Base-by-base conservation (phyloP, 176 grass and related monocot species). In the Neostapfia colusana region DNA sequence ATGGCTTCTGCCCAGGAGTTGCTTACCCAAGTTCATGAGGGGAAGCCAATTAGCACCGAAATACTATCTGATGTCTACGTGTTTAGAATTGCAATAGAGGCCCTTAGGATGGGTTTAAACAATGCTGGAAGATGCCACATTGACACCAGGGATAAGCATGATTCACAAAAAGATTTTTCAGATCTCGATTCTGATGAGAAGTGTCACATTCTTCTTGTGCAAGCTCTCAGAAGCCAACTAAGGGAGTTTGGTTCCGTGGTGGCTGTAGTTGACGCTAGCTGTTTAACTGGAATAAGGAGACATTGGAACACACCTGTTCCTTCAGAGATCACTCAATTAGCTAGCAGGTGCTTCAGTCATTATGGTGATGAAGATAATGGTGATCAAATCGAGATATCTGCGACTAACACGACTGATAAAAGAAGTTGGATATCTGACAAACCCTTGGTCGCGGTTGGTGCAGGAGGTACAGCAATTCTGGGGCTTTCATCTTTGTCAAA, bases 81-180 rank as follows among this genome's bases (percentile, higher is more conserved):
- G 54, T 97, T 97, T 78, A 83, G 94, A 79, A 81, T 91, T 71
- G 91, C 94, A 65, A 89, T 97, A 77, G 94, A 97, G 74, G 79
- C 88, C 73, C 76, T 97, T 64, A 88, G 94, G 64, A 83, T 93
- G 66, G 91, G 91, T 72, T 86, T 97, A 76, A 89, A 86, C 43
- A 82, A 41, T 82, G 84, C 92, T 58, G 89, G 86, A 70, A 88
- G 86, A 72, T 68, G 57, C 58, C 74, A 63, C 70, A 70, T 80
- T 78, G 69, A 92, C 62, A 74, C 50, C 27, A 76, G 11, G 34
- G 53, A 77, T 48, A 82, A 66, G 64, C 60, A 79, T 38, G 39
- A 17, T 65, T 83, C 38, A 20, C 16, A 80, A 34, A 73, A 83
- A 8, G 81, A 95, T 7, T 95, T 95, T 78, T 77, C 66, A 38